Base-by-base conservation (phyloP, 1,284 basidiomycete species). In the Psilocybe mexicana region DNA sequence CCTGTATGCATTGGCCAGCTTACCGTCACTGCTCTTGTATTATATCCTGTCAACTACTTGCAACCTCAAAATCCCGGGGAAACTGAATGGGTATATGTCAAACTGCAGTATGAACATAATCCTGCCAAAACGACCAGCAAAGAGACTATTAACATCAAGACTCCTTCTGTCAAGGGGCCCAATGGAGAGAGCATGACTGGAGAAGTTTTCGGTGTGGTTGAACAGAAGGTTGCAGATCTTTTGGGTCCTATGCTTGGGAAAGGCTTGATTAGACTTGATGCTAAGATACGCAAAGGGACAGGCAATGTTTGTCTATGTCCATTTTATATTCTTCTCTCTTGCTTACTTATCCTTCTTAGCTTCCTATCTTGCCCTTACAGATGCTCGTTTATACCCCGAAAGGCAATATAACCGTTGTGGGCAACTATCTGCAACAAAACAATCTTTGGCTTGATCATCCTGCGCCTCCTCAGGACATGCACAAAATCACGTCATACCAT, bases 371-470 rank as follows among this genome's bases (percentile, higher is more conserved):
- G 40, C 85, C 89, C 26, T 79, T 98, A 45, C 89, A 92, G 69
- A 81, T 98, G 69, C 83, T 98, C 33, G 84, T 98, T 30, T 97
- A 94, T 73, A 96, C 94, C 11, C 91, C 93, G 4, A 95, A 95
- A 64, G 91, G 93, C 38, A 95, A 97, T 72, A 88, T 98, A 61
- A 75, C 80, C 18, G 86, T 90, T 57, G 88, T 99, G 63, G 86
- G 91, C 55, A 80, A 87, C 63, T 88, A 86, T 65, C 81, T 99
- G 48, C 80, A 84, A 10, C 78, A 84, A 55, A 81, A 82, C 57
- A 82, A 82, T 47, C 76, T 96, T 14, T 79, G 89, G 58, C 84
- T 98, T 50, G 88, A 94, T 65, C 90, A 96, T 67, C 96, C 96
- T 0, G 83, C 76, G 65, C 81, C 69, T 55, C 81, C 72, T 14